These are phyloP conservation scores for Chamaecyparis obtusa DNA, from an alignment of 75 land plant genomes.

Conservation along the genomic window DNA sequence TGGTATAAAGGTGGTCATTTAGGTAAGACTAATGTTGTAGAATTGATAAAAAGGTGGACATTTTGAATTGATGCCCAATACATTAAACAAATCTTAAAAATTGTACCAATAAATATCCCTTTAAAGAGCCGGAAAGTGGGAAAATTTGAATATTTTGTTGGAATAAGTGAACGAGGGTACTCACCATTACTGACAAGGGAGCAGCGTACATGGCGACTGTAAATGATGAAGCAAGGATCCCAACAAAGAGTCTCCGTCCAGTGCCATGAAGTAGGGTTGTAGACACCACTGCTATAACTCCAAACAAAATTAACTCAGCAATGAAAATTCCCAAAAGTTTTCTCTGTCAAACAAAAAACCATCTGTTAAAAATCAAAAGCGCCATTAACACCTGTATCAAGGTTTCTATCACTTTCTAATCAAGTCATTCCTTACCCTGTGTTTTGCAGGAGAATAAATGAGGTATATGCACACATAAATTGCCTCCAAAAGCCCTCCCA, in stretches of 20 bases:
- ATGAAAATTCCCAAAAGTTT: neutral
- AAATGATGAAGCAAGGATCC: conserved; percentile 1
- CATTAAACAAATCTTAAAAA: too few relatives aligned
- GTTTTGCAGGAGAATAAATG: too few relatives aligned
- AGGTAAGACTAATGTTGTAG: too few relatives aligned
- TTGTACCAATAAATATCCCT: too few relatives aligned
- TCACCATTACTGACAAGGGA: conserved; percentile 13
- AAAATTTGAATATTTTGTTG: too few relatives aligned
- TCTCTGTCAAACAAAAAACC: neutral
- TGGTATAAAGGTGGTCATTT: too few relatives aligned
- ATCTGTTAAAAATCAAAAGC: neutral
- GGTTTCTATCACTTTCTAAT: neutral
- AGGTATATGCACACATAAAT: too few relatives aligned
- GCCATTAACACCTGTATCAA: neutral
- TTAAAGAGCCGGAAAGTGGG: too few relatives aligned
- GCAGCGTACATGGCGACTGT: conserved; percentile 12
- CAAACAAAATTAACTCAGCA: conserved; percentile 4
- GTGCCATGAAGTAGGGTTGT: neutral
- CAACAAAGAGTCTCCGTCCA: conserved; percentile 1
- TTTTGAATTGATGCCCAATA: too few relatives aligned
- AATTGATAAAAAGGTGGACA: too few relatives aligned
- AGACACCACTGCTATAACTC: neutral
- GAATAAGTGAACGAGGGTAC: neutral
- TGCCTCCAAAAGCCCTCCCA: too few relatives aligned
- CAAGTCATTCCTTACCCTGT: neutral